A percentile compares a stretch with the other conserved stretches of the same genome.
Conservation (phyloP, 495 filamentous ascomycete species). For the Lasiosphaeria ovina region DNA sequence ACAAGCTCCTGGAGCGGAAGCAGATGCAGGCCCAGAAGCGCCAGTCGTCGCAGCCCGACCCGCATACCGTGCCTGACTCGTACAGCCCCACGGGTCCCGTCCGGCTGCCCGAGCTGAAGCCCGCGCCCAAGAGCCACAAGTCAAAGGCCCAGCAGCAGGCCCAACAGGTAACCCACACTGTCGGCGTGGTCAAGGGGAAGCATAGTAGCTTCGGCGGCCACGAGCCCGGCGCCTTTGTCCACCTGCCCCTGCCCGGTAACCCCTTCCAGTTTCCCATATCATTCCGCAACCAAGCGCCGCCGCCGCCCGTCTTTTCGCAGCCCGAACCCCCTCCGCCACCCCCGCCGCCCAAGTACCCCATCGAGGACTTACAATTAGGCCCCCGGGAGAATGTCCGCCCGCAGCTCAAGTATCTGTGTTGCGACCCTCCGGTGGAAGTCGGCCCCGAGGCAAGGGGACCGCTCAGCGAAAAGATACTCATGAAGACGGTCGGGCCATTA, state of each 20-base stretch:
- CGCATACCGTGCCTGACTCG: slow-evolving; percentile 20
- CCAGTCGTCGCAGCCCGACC: slow-evolving; percentile 51
- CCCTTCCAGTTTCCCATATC: slow-evolving; percentile 44
- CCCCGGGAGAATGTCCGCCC: slow-evolving; percentile 64
- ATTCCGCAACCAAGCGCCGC: slow-evolving; percentile 28
- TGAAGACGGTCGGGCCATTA: slow-evolving; percentile 75
- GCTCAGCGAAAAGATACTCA: slow-evolving; percentile 58
- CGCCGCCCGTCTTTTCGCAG: slow-evolving; percentile 28
- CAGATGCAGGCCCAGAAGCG: slow-evolving; percentile 65
- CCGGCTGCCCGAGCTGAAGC: slow-evolving; percentile 73
- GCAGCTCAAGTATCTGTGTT: slow-evolving; percentile 70
- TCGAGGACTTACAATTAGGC: slow-evolving; percentile 84
- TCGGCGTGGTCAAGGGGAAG: slow-evolving; percentile 38
- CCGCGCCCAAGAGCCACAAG: slow-evolving; percentile 75
- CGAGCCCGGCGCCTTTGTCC: slow-evolving; percentile 37
- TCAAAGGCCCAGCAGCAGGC: slow-evolving; percentile 48
- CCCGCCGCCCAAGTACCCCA: slow-evolving; percentile 86
- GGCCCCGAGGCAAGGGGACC: slow-evolving; percentile 27
- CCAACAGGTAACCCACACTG: slow-evolving; percentile 13
- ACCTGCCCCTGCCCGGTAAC: slow-evolving; percentile 39
- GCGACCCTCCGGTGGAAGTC: slow-evolving; percentile 47
- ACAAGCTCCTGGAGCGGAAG: slow-evolving; percentile 75
- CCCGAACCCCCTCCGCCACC: slow-evolving; percentile 64
- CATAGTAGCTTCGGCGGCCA: slow-evolving; percentile 36
- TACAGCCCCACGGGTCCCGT: slow-evolving; percentile 45